Base-by-base conservation (phyloP, 2,329 filamentous ascomycete genomes). In the Trichoderma harzianum region DNA sequence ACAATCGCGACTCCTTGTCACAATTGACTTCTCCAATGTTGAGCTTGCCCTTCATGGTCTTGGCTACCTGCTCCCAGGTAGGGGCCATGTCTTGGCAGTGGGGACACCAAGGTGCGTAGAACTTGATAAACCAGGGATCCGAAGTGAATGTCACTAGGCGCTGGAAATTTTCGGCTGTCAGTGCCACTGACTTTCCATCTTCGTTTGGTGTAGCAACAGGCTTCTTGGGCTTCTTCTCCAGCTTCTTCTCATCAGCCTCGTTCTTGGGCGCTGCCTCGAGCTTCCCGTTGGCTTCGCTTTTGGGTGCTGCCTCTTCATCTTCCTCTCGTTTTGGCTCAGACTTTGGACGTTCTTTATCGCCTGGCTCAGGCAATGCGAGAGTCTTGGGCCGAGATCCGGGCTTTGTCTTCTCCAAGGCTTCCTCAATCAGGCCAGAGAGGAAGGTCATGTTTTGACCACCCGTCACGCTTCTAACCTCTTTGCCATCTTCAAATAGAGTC, bases 121-220 rank as follows among this genome's bases (percentile, higher is more conserved):
- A 98, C 82, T 99, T 99, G 86, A 99, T 90, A 79, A 99, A 98
- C 96, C 96, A 99, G 7, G 95, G 92, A 74, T 98, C 94, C 74
- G 93, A 90, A 0, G 94, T 94, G 80, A 91, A 92, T 3, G 94
- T 97, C 61, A 99, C 95, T 47, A 92, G 85, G 72, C 89, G 90
- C 79, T 97, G 92, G 84, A 99, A 99, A 74, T 86, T 93, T 79
- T 98, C 94, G 0, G 93, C 91, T 2, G 90, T 94, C 67, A 99
- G 86, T 7, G 90, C 83, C 39, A 94, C 86, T 7, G 94, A 97
- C 18, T 87, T 84, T 7, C 96, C 96, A 53, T 91, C 86, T 5
- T 89, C 88, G 76, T 99, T 98, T 26, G 92, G 89, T 11, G 86
- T 88, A 21, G 83, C 80, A 32, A 70, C 53, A 1, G 86, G 85